Conservation (phyloP, 768 basidiomycete genomes). For the Amanita muscaria region DNA sequence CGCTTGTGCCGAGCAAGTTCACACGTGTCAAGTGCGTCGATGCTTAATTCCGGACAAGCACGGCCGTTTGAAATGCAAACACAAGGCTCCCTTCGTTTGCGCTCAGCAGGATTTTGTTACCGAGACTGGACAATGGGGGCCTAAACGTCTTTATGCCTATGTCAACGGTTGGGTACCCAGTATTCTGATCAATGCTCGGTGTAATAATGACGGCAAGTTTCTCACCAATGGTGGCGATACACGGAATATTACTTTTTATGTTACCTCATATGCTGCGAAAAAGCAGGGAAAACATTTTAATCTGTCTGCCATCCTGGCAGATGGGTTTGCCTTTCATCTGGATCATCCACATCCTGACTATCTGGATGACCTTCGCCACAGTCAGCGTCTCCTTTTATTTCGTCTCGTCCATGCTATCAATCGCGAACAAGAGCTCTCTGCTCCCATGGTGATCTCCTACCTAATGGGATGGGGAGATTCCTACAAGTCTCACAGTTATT, state of each 20-base stretch:
- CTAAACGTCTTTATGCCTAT: slow-evolving; percentile 8
- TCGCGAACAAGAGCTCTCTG: slow-evolving; percentile 28
- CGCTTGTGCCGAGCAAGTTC: slow-evolving; percentile 21
- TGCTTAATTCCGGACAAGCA: slow-evolving; percentile 18
- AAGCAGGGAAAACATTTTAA: slow-evolving; percentile 25
- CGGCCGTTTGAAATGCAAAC: slow-evolving; percentile 23
- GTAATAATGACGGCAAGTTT: slow-evolving; percentile 36
- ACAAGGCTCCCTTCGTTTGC: slow-evolving; percentile 20
- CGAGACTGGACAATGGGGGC: slow-evolving; percentile 19
- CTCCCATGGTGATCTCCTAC: slow-evolving; percentile 30
- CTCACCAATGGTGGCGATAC: slow-evolving; percentile 28
- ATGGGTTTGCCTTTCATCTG: slow-evolving; percentile 22
- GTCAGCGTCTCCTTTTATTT: slow-evolving; percentile 23
- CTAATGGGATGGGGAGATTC: slow-evolving; percentile 37
- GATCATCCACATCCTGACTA: slow-evolving; percentile 10
- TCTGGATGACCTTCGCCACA: slow-evolving; percentile 14
- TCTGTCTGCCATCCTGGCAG: slow-evolving; percentile 25
- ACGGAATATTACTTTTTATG: slow-evolving; percentile 23
- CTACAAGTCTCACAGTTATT: slow-evolving; percentile 28
- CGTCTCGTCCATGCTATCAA: slow-evolving; percentile 24
- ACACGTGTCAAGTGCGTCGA: slow-evolving; percentile 18
- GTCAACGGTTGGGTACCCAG: slow-evolving; percentile 22
- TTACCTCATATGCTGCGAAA: slow-evolving; percentile 27
- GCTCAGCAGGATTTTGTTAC: slow-evolving; percentile 13
- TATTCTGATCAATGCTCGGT: slow-evolving; percentile 16